Base-by-base conservation (phyloP, 495 filamentous ascomycete species). In the Ramalina intermedia region DNA sequence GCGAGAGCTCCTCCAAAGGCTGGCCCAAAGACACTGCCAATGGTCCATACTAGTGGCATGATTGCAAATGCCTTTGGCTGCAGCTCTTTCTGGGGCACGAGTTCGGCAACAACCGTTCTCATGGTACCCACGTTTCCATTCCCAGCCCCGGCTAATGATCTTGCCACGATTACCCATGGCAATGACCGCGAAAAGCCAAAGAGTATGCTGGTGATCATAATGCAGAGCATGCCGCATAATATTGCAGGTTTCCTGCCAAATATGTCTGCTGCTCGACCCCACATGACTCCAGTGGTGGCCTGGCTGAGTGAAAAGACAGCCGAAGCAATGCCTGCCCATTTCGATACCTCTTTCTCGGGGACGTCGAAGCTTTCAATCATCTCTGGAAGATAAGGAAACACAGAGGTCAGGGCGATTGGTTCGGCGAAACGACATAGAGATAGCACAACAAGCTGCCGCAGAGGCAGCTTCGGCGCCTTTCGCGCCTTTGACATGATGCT, bases 11-110 rank as follows among this genome's bases (percentile, higher is more conserved):
- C 90, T 21, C 90, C 90, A 56, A 96, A 81, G 2, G 80, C 77
- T 2, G 90, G 90, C 0, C 90, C 90, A 59, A 96, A 79, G n/a
- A 95, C 83, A 38, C 76, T 81, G 1, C 87, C 87, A 43, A 88
- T 72, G 9, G 78, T 82, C 82, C 85, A 87, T 27, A 77, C 41
- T 9, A 94, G 62, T 16, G 85, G 85, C 85, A 94, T 93, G 51
- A 91, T 71, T 43, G 79, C 83, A 61, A 90, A 89, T 1, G 84
- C 87, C 35, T 75, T 70, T 0, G 87, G 87, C 53, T 93, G 87
- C 17, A 93, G 71, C 55, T 85, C 83, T 57, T 71, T 84, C 58
- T 86, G 78, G 0, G 84, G 84, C 16, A 90, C 85, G 73, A 93
- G 76, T 63, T 93, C 87, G 5, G 76, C 74, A 23, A 88, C 82